Evolutionary conservation across 768 basidiomycete species (phyloP).

Genomic region (Pisolithus tinctorius): DNA sequence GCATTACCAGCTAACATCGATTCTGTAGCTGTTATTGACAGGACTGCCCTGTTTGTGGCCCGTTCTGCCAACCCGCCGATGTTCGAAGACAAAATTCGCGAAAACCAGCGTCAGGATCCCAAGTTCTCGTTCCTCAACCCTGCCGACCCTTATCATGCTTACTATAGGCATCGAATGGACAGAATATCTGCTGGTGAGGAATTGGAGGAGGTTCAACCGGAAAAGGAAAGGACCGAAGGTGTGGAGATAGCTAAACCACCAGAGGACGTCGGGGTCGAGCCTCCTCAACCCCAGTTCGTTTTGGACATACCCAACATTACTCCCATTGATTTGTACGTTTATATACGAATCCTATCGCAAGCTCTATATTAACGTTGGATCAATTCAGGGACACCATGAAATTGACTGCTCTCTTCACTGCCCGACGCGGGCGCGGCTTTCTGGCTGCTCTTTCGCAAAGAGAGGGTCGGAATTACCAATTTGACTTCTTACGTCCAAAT

Average conservation of each 20-base stretch:
- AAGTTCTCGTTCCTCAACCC: conserved; percentile 99
- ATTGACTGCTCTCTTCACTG: conserved; percentile 92
- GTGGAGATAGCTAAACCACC: conserved; percentile 27
- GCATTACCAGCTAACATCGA: conserved; percentile 4
- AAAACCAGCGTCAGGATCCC: conserved; percentile 92
- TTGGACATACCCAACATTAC: conserved; percentile 84
- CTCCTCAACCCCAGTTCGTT: conserved; percentile 76
- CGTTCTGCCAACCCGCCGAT: conserved; percentile 89
- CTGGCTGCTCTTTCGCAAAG: conserved; percentile 75
- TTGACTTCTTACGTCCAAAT: conserved; percentile 93
- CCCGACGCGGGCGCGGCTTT: conserved; percentile 83
- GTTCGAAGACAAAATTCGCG: conserved; percentile 96
- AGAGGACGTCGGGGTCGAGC: conserved; percentile 66
- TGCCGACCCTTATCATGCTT: conserved; percentile 96
- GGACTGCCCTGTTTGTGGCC: conserved; percentile 87
- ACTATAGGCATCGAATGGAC: conserved; percentile 91
- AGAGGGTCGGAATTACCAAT: conserved; percentile 95
- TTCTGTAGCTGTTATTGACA: conserved; percentile 80
- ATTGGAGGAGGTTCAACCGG: conserved; percentile 49
- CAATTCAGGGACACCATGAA: conserved; percentile 82
- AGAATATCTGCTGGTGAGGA: conserved; percentile 71
- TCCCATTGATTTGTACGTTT: conserved; percentile 82
- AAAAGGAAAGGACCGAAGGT: conserved; percentile 37
- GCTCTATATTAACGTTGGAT: conserved; percentile 1
- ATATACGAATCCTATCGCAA: neutral